Conservation (phyloP, 1,284 basidiomycete genomes). For the Apiotrichum porosum region DNA sequence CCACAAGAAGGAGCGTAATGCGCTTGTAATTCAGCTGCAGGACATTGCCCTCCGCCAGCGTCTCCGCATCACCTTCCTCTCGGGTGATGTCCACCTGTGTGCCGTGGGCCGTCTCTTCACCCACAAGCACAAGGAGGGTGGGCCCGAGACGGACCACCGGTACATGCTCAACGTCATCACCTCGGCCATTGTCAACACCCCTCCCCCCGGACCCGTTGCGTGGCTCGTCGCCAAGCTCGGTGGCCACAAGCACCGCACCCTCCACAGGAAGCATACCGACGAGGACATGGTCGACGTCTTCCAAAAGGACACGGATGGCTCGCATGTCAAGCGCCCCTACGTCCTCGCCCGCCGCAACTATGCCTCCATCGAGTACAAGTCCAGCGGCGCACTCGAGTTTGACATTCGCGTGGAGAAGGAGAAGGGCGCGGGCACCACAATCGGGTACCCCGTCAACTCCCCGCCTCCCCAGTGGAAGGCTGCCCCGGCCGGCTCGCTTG, state of each 20-base stretch:
- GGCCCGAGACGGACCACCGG: constrained; percentile 63
- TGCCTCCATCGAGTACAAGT: constrained; percentile 63
- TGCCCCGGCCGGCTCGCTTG: too few species aligned
- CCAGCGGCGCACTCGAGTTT: constrained; percentile 68
- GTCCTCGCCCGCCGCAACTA: constrained; percentile 74
- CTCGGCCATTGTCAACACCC: constrained; percentile 54
- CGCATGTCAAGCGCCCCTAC: constrained; percentile 36
- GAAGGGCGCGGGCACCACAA: constrained; percentile 72
- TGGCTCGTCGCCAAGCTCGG: constrained; percentile 74
- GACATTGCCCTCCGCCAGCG: constrained; percentile 59
- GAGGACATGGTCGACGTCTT: constrained; percentile 87
- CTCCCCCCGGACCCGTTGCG: constrained; percentile 71
- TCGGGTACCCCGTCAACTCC: constrained; percentile 54
- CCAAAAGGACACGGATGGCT: constrained; percentile 68
- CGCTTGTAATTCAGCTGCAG: constrained; percentile 76
- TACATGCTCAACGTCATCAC: constrained; percentile 72
- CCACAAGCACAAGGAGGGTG: constrained; percentile 48
- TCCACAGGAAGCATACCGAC: constrained; percentile 62
- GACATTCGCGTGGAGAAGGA: constrained; percentile 81
- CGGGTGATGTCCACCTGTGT: constrained; percentile 86
- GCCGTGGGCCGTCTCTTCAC: constrained; percentile 76
- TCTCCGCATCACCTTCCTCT: constrained; percentile 73
- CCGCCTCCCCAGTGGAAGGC: constrained; percentile 28
- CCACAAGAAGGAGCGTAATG: constrained; percentile 90
- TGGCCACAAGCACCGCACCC: constrained; percentile 74